Evolutionary conservation across 306 rosid genomes (phyloP).

Genomic region (Acacia crassicarpa): DNA sequence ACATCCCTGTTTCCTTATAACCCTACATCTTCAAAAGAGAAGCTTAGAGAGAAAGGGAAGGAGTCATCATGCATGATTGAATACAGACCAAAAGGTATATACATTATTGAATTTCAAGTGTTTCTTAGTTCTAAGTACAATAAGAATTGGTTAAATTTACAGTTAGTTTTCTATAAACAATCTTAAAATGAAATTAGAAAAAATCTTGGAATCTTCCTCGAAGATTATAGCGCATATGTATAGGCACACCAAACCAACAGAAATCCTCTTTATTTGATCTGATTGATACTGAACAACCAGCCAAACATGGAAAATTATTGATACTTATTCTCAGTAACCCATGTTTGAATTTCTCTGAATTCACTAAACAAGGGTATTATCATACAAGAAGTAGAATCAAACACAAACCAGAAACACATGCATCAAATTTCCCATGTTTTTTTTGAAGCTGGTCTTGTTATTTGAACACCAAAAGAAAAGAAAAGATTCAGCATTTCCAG

Average conservation of each 20-base stretch:
- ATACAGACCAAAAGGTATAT: background rate
- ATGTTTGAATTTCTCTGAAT: background rate
- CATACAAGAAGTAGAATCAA: slow-evolving; percentile 4
- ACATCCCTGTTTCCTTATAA: background rate
- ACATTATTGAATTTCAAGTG: background rate
- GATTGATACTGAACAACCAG: slow-evolving; percentile 34
- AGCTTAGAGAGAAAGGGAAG: background rate
- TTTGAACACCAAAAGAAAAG: background rate
- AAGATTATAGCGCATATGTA: slow-evolving; percentile 4
- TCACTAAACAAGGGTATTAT: slow-evolving; percentile 30
- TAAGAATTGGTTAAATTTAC: background rate
- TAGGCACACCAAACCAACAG: slow-evolving; percentile 40
- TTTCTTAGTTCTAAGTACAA: background rate
- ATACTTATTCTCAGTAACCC: slow-evolving; percentile 22
- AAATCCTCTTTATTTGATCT: slow-evolving; percentile 48
- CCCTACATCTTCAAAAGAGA: background rate
- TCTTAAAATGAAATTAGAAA: background rate
- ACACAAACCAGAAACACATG: slow-evolving; percentile 7
- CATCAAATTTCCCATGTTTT: slow-evolving; percentile 4
- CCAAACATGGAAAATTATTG: slow-evolving; percentile 24
- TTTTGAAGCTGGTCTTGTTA: slow-evolving; percentile 32
- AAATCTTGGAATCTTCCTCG: slow-evolving; percentile 28
- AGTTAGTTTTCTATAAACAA: background rate
- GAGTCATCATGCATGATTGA: background rate
- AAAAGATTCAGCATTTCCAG: slow-evolving; percentile 72